Evolutionary conservation across 768 basidiomycete genomes (phyloP).

Genomic region (Leccinellum rugosiceps): DNA sequence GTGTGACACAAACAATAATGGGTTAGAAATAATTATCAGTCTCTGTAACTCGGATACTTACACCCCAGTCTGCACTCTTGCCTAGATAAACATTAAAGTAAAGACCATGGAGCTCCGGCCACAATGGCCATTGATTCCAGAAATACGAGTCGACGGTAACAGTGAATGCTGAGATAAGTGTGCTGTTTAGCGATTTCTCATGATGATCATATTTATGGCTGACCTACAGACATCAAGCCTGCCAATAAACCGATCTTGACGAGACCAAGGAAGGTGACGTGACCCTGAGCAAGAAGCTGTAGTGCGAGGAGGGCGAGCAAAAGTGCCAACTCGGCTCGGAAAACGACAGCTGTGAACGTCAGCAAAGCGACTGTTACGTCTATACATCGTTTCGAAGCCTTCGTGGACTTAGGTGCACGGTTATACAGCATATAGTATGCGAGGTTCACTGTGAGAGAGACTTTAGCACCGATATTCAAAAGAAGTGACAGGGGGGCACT

Average conservation of each 20-base stretch:
- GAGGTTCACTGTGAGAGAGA: conserved; percentile 45
- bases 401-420: conserved; percentile 36
- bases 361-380: conserved; percentile 54
- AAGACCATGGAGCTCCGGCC: conserved; percentile 81
- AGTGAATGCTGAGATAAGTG: conserved; percentile 47
- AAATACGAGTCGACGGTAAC: conserved; percentile 78
- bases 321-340: conserved; percentile 76
- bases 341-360: conserved; percentile 62
- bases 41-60: conserved; percentile 37
- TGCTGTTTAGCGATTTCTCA: not conserved
- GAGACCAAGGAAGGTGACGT: conserved; percentile 42
- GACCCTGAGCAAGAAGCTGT: conserved; percentile 45
- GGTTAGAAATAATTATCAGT: conserved; percentile 1
- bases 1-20: not conserved
- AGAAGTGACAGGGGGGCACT: conserved; percentile 4
- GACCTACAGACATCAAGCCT: conserved; percentile 52
- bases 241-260: conserved; percentile 49
- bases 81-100: conserved; percentile 87
- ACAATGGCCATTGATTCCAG: conserved; percentile 69
- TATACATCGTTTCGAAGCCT: conserved; percentile 35
- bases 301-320: conserved; percentile 61
- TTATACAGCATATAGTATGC: conserved; percentile 48
- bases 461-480: not conserved
- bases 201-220: conserved; percentile 9
- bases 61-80: conserved; percentile 91